Evolutionary conservation across 108 stramenopile genomes (phyloP).

Genomic region (Cyclotella atomus): DNA sequence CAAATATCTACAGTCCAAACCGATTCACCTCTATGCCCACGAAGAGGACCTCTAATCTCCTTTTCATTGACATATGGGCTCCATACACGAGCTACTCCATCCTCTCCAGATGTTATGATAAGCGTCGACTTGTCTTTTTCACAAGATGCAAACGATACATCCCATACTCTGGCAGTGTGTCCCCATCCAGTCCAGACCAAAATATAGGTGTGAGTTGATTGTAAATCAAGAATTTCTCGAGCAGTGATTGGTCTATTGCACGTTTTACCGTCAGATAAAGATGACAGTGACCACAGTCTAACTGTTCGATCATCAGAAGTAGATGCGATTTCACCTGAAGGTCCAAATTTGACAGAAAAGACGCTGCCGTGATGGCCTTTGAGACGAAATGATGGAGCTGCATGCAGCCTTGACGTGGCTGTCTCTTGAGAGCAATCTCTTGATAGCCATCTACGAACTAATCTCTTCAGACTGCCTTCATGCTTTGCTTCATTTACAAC

Average conservation of each 20-base stretch:
- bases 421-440: neutral
- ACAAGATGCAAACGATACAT: conserved; percentile 50
- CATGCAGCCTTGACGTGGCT: neutral
- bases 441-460: conserved; percentile 36
- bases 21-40: conserved; percentile 48
- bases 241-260: neutral
- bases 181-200: conserved; percentile 76
- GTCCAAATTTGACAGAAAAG: conserved; percentile 53
- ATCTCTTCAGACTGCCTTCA: conserved; percentile 16
- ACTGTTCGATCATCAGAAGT: conserved; percentile 85
- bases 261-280: neutral
- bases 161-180: conserved; percentile 78
- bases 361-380: conserved; percentile 72
- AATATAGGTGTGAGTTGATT: conserved; percentile 16
- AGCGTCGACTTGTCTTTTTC: neutral
- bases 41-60: conserved; percentile 36
- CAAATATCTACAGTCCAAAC: conserved; percentile 62
- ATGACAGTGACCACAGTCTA: conserved; percentile 54
- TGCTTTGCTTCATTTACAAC: conserved; percentile 2
- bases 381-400: conserved; percentile 36
- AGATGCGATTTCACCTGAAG: conserved; percentile 54
- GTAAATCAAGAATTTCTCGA: conserved; percentile 1
- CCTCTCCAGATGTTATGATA: conserved; percentile 70
- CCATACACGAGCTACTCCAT: conserved; percentile 75
- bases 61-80: conserved; percentile 39